A percentile compares a stretch with the other conserved stretches of the same genome.
phyloP scores from a whole-genome alignment of 495 filamentous ascomycete species.

The Tuber brumale region DNA sequence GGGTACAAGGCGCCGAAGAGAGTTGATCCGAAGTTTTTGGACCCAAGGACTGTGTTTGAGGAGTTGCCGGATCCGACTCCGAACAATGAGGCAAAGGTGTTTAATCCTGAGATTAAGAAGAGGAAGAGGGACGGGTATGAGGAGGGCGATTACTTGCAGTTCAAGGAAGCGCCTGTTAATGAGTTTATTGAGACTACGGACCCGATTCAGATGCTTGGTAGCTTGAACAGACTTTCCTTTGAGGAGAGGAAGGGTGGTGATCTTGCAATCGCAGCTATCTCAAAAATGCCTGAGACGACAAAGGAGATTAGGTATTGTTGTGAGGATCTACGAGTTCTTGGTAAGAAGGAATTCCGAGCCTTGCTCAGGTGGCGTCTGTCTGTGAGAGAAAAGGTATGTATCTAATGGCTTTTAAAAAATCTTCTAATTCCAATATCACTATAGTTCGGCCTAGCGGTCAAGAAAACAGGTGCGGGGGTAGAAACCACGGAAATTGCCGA shows the following conservation, averaged over 20 bases:
- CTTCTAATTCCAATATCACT: slow-evolving; percentile 4
- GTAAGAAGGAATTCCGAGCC: slow-evolving; percentile 87
- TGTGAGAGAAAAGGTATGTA: slow-evolving; percentile 57
- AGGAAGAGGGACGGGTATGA: slow-evolving; percentile 95
- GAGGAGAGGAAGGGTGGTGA: slow-evolving; percentile 69
- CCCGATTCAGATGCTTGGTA: slow-evolving; percentile 91
- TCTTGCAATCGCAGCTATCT: slow-evolving; percentile 75
- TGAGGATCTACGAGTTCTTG: slow-evolving; percentile 80
- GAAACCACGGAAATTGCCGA: slow-evolving; percentile 55
- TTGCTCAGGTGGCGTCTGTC: slow-evolving; percentile 88
- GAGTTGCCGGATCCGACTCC: slow-evolving; percentile 83
- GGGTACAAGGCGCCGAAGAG: slow-evolving; percentile 90
- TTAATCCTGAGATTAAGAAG: slow-evolving; percentile 95
- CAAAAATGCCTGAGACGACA: slow-evolving; percentile 88
- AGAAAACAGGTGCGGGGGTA: slow-evolving; percentile 52
- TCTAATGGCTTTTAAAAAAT: neutral
- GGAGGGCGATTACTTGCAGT: slow-evolving; percentile 89
- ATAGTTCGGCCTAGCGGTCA: slow-evolving; percentile 79
- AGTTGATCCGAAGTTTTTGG: slow-evolving; percentile 87
- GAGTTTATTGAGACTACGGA: slow-evolving; percentile 94
- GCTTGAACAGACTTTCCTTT: slow-evolving; percentile 76
- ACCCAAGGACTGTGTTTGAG: slow-evolving; percentile 85
- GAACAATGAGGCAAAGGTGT: slow-evolving; percentile 96
- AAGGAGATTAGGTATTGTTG: slow-evolving; percentile 80
- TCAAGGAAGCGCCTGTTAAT: slow-evolving; percentile 76